These are phyloP conservation scores for Flaveria sonorensis DNA, from an alignment of 129 eudicot genomes.

Conservation along the genomic window DNA sequence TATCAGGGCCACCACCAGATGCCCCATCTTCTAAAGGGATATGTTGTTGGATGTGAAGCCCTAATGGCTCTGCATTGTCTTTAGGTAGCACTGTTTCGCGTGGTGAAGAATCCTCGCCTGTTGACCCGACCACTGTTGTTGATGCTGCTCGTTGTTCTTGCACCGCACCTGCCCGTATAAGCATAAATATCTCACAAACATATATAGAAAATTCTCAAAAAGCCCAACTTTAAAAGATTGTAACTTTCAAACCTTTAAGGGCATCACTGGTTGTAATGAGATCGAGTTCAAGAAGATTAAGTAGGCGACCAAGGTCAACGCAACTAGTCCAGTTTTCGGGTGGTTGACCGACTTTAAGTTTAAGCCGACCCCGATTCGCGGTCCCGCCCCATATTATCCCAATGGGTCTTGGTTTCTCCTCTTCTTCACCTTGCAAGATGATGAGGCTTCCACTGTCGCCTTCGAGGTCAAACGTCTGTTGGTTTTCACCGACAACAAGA, in stretches of 20 bases:
- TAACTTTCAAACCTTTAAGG: conserved; percentile 59
- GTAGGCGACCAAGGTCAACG: conserved; percentile 95
- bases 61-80: conserved; percentile 85
- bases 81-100: conserved; percentile 74
- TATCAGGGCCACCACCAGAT: conserved; percentile 60
- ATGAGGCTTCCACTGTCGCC: conserved; percentile 96
- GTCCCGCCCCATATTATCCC: conserved; percentile 99
- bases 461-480: conserved; percentile 94
- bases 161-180: conserved; percentile 58
- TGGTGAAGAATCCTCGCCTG: conserved; percentile 79
- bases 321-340: conserved; percentile 99
- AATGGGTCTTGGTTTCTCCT: conserved; percentile 84
- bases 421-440: conserved; percentile 62
- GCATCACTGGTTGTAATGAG: conserved; percentile 72
- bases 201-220: not conserved
- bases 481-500: conserved; percentile 93
- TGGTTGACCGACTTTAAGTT: conserved; percentile 90
- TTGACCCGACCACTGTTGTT: conserved; percentile 72
- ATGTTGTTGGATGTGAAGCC: conserved; percentile 82
- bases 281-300: conserved; percentile 96
- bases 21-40: conserved; percentile 64
- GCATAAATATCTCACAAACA: not conserved
- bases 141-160: conserved; percentile 93
- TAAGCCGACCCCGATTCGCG: conserved; percentile 94
- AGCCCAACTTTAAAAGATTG: not conserved